Evolutionary conservation across 768 basidiomycete species (phyloP), one percentile per base, ranked within the genome.

Genomic region (Cantharellus cinnabarinus): DNA sequence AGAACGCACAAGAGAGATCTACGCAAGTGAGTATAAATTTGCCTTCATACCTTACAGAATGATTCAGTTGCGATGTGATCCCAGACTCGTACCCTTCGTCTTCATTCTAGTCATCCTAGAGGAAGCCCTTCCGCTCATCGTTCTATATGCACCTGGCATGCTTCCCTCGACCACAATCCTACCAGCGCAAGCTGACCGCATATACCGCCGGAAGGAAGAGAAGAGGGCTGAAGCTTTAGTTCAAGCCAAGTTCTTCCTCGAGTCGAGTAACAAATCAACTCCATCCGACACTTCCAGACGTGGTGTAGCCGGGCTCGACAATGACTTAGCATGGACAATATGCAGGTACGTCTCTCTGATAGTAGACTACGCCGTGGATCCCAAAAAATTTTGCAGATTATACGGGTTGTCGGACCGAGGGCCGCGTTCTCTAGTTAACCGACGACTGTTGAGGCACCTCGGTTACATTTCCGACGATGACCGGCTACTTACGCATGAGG

Each of bases 111-210:
- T 86, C 37, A 67, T 89, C 10, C 72, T 87, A 0, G 89, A 91
- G 68, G 89, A 91, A 69, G 67, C 84, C 41, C 78, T 91, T 59
- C 89, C 89, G 10, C 75, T 91, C 62, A 78, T 89, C 62, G 86
- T 86, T 37, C 78, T 91, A 61, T 90, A 86, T 65, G 81, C 79
- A n/a, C 89, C 89, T 2, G 79, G 77, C 66, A 76, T 88, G 72
- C 78, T 91, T 37, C 89, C 89, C 0, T 89, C 87, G 2, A 90
- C 89, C 0, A 89, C 87, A 66, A 75, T 90, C 58, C 76, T 91
- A 3, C 85, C 89, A 1, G 81, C 83, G 7, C 89, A 91, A 70
- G 79, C 76, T 42, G 67, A 82, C 72, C 71, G 89, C 71, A 73
- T 83, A 71, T 66, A 73, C 67, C 62, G 74, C 68, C 74, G 79